phyloP scores from a whole-genome alignment of 805 yeast species.

The Komagataella phaffii region DNA sequence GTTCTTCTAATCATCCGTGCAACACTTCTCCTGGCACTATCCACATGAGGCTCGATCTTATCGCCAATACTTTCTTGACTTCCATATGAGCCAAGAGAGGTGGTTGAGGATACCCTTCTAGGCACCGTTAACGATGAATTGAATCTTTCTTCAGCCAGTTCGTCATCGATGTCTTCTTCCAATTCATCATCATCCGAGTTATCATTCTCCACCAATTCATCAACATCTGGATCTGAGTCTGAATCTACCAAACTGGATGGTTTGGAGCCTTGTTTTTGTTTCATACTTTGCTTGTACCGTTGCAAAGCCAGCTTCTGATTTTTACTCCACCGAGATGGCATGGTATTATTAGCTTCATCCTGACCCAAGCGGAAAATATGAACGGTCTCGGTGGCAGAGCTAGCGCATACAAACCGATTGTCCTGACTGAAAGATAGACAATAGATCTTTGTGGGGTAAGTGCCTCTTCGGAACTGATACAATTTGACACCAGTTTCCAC shows the following conservation, averaged over 20 bases:
- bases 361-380: slow-evolving; percentile 75
- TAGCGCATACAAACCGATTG: slow-evolving; percentile 63
- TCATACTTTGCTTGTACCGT: background rate
- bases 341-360: slow-evolving; percentile 21
- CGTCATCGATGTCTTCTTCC: slow-evolving; percentile 8
- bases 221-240: slow-evolving; percentile 16
- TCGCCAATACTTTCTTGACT: slow-evolving; percentile 11
- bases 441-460: slow-evolving; percentile 78
- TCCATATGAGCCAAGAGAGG: slow-evolving; percentile 14
- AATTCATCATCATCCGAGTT: slow-evolving; percentile 13
- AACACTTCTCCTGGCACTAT: slow-evolving; percentile 55
- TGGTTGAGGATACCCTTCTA: slow-evolving; percentile 3
- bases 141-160: slow-evolving; percentile 7
- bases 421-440: slow-evolving; percentile 72
- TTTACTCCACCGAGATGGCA: slow-evolving; percentile 9
- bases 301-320: slow-evolving; percentile 5
- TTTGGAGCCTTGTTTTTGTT: slow-evolving; percentile 3
- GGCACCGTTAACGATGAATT: background rate
- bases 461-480: slow-evolving; percentile 75
- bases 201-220: slow-evolving; percentile 19
- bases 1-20: slow-evolving; percentile 67
- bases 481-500: slow-evolving; percentile 60
- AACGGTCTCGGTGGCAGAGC: slow-evolving; percentile 86
- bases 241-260: slow-evolving; percentile 1
- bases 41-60: slow-evolving; percentile 51